phyloP scores from a whole-genome alignment of 371 early-diverging fungal genomes.

The Chytridium lagenaria region DNA sequence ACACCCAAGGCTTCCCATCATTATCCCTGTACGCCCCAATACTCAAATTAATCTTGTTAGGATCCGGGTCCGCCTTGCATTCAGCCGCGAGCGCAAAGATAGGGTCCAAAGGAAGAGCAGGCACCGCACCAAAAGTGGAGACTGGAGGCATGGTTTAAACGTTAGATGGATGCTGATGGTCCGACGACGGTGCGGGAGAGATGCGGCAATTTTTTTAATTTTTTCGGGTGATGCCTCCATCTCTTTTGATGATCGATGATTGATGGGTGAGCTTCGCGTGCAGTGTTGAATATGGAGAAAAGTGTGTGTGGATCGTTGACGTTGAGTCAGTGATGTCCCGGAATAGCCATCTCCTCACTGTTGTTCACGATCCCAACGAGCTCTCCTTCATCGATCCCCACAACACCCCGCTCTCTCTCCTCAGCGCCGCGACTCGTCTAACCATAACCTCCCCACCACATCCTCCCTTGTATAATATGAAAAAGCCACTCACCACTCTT shows the following conservation, averaged over 20 bases:
- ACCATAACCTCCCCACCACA: background rate
- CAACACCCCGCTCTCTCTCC: too few species aligned
- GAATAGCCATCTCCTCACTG: too few species aligned
- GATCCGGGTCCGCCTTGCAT: slow-evolving; percentile 80
- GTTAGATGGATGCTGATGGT: background rate
- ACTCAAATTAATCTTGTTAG: slow-evolving; percentile 91
- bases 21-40: slow-evolving; percentile 96
- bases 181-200: background rate
- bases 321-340: too few species aligned
- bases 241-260: too few species aligned
- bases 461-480: background rate
- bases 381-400: too few species aligned
- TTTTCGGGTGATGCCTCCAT: background rate
- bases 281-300: too few species aligned
- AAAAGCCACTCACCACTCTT: background rate
- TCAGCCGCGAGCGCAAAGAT: slow-evolving; percentile 86
- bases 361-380: too few species aligned
- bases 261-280: too few species aligned
- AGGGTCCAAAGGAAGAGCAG: slow-evolving; percentile 83
- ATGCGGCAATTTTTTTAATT: background rate
- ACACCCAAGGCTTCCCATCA: slow-evolving; percentile 90
- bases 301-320: too few species aligned
- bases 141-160: background rate
- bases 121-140: slow-evolving; percentile 28
- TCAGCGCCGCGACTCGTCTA: background rate